A percentile compares a stretch with the other conserved stretches of the same genome.
Conservation (phyloP, 352 stramenopile species). For the Halophytophthora batemanensis region DNA sequence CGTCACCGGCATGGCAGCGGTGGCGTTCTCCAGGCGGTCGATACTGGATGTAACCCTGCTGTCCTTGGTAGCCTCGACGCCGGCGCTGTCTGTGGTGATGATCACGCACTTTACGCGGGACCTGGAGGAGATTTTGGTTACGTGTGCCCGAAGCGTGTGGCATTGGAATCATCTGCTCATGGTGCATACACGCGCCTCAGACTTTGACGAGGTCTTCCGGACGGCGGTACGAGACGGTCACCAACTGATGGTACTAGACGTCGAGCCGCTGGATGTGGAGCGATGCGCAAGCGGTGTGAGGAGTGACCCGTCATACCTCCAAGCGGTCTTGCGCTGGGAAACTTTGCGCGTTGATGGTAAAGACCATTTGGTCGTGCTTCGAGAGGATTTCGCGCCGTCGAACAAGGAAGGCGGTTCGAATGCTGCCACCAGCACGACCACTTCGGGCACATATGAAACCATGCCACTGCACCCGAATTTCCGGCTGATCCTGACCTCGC, state of each 20-base stretch:
- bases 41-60: constrained; percentile 47
- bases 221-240: constrained; percentile 42
- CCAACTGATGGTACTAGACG: constrained; percentile 58
- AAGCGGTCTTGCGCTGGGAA: constrained; percentile 34
- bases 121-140: constrained; percentile 42
- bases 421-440: not conserved
- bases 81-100: constrained; percentile 32
- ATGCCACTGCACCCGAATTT: constrained; percentile 39
- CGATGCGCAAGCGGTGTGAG: not conserved
- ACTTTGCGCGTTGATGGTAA: constrained; percentile 13
- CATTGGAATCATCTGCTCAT: constrained; percentile 43
- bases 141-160: constrained; percentile 36
- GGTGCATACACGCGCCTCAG: constrained; percentile 27
- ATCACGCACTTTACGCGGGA: constrained; percentile 39
- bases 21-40: constrained; percentile 39
- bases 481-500: constrained; percentile 42
- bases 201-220: constrained; percentile 32
- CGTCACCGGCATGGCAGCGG: constrained; percentile 6
- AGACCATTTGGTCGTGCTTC: constrained; percentile 22
- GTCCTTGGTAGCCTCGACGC: constrained; percentile 20
- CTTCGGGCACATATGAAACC: not conserved
- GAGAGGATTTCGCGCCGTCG: not conserved
- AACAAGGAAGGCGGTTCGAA: not conserved
- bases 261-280: constrained; percentile 40
- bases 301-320: constrained; percentile 8